phyloP scores from a whole-genome alignment of 169 alveolate species.

The Eimeria acervulina region DNA sequence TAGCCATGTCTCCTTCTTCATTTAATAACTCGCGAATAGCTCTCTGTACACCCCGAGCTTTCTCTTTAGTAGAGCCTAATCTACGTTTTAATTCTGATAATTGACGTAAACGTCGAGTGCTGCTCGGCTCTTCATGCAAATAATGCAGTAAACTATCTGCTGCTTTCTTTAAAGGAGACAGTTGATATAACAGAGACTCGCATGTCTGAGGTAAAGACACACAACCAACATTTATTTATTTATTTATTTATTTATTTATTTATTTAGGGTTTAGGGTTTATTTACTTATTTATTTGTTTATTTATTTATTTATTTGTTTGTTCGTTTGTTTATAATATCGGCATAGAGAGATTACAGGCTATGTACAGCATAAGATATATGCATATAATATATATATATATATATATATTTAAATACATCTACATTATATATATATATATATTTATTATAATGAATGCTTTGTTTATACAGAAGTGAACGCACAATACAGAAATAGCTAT shows the following conservation, averaged over 20 bases:
- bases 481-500: too few species aligned
- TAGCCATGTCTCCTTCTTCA: conserved; percentile 87
- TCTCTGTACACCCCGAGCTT: conserved; percentile 87
- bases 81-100: conserved; percentile 84
- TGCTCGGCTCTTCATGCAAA: conserved; percentile 59
- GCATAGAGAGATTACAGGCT: too few species aligned
- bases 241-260: not conserved
- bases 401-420: too few species aligned
- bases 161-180: conserved; percentile 12
- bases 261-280: not conserved
- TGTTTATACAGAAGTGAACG: too few species aligned
- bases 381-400: too few species aligned
- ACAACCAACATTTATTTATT: not conserved
- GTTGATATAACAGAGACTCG: not conserved
- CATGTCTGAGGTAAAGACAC: conserved; percentile 35
- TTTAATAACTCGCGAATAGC: conserved; percentile 87
- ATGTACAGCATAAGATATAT: too few species aligned
- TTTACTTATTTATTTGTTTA: too few species aligned
- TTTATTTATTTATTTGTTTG: too few species aligned
- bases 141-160: not conserved
- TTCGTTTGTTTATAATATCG: too few species aligned
- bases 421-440: too few species aligned
- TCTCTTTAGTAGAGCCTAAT: conserved; percentile 85
- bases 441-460: too few species aligned
- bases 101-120: not conserved